Evolutionary conservation across 768 basidiomycete species (phyloP).

Genomic region (Lentinula edodes): DNA sequence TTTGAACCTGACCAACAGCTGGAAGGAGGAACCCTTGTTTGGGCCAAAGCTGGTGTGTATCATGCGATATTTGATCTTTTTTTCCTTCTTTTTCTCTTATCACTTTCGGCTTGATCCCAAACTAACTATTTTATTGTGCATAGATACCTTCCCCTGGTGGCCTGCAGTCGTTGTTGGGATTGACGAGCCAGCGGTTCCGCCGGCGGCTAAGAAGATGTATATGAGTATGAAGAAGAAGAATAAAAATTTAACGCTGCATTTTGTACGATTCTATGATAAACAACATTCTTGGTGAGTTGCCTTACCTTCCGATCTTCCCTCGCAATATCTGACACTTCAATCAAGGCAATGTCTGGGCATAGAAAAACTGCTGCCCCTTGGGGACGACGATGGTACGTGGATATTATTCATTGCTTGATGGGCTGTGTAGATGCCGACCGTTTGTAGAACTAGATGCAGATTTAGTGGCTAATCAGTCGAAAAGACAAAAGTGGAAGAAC

Average conservation of each 20-base stretch:
- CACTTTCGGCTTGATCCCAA: too few species aligned
- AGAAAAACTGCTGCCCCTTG: constrained; percentile 57
- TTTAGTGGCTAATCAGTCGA: constrained; percentile 46
- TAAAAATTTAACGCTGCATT: constrained; percentile 31
- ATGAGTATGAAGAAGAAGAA: constrained; percentile 20
- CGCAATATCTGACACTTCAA: constrained; percentile 4
- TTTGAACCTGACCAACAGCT: constrained; percentile 30
- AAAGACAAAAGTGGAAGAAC: constrained; percentile 58
- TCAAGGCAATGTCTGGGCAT: constrained; percentile 58
- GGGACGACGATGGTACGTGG: constrained; percentile 60
- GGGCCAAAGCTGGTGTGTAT: constrained; percentile 71
- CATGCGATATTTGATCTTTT: neutral
- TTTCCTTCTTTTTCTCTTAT: neutral
- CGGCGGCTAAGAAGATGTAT: constrained; percentile 23
- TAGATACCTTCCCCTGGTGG: constrained; percentile 86
- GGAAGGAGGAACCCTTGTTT: constrained; percentile 50
- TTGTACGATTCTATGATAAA: constrained; percentile 81
- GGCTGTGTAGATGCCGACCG: neutral
- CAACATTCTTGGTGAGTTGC: constrained; percentile 50
- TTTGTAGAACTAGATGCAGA: constrained; percentile 57
- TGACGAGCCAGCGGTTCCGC: constrained; percentile 54
- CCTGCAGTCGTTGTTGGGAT: constrained; percentile 73
- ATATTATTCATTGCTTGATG: neutral
- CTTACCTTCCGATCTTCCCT: neutral
- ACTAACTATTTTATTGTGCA: constrained; percentile 2